Evolutionary conservation across 1,284 basidiomycete species (phyloP).

Genomic region (Ganoderma meredithae): DNA sequence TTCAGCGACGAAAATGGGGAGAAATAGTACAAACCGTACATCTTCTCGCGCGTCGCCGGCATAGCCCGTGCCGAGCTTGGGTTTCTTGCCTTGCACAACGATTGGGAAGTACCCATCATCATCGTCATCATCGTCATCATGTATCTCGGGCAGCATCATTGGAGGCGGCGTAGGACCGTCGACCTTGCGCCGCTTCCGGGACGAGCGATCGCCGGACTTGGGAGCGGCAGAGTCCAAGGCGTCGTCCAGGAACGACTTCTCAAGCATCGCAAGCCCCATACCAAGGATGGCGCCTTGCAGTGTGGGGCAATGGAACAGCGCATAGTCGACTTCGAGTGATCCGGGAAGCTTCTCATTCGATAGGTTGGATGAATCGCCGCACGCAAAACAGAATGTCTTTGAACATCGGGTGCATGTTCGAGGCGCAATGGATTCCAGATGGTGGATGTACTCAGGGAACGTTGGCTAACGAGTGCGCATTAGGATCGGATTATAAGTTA

Average conservation of each 20-base stretch:
- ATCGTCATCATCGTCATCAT: slow-evolving; percentile 67
- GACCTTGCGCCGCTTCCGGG: slow-evolving; percentile 44
- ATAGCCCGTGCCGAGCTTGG: slow-evolving; percentile 84
- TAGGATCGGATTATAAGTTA: background rate
- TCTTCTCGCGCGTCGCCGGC: slow-evolving; percentile 83
- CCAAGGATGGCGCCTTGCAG: slow-evolving; percentile 88
- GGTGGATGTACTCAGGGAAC: slow-evolving; percentile 74
- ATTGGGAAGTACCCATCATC: slow-evolving; percentile 59
- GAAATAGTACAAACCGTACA: slow-evolving; percentile 58
- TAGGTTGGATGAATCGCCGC: slow-evolving; percentile 71
- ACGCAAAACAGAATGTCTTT: slow-evolving; percentile 81
- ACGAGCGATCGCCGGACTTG: slow-evolving; percentile 31
- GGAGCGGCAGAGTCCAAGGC: slow-evolving; percentile 34
- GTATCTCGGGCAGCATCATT: slow-evolving; percentile 27
- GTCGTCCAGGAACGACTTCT: slow-evolving; percentile 71
- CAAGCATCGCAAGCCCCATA: slow-evolving; percentile 82
- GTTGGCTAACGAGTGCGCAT: slow-evolving; percentile 57
- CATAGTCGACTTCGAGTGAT: slow-evolving; percentile 50
- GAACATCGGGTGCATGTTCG: slow-evolving; percentile 71
- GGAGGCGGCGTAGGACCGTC: slow-evolving; percentile 35
- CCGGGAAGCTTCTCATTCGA: slow-evolving; percentile 34
- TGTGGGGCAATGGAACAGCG: slow-evolving; percentile 87
- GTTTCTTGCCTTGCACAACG: slow-evolving; percentile 60
- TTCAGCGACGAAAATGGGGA: slow-evolving; percentile 15
- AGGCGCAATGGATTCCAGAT: slow-evolving; percentile 65